Percentiles rank a stretch among this genome's conserved stretches.
phyloP scores from a whole-genome alignment of 208 protist genomes.

The Leishmania amazonensis region DNA sequence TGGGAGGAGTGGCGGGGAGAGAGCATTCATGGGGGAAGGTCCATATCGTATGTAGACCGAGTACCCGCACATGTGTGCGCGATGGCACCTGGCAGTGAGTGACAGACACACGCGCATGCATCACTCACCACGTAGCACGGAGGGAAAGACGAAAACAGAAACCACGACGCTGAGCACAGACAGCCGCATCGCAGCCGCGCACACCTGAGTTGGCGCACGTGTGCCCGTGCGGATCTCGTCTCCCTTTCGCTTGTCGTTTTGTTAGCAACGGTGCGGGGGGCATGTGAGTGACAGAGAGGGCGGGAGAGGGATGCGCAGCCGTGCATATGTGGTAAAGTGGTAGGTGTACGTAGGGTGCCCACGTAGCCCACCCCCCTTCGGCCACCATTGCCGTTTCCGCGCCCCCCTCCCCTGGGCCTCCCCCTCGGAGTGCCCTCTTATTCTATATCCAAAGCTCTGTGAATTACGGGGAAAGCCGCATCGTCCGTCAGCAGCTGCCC shows the following conservation, averaged over 20 bases:
- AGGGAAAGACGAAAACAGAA: not conserved
- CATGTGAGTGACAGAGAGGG: not conserved
- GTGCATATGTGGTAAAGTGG: not conserved
- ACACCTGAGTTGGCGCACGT: not conserved
- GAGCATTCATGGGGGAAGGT: not conserved
- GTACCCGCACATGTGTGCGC: not conserved
- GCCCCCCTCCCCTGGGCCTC: not conserved
- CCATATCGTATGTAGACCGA: not conserved
- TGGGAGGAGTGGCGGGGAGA: not conserved
- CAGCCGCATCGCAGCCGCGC: not conserved
- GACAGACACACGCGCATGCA: not conserved
- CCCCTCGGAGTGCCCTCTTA: conserved; percentile 19
- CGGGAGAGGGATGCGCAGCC: not conserved
- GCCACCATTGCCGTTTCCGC: not conserved
- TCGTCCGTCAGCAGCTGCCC: conserved; percentile 73
- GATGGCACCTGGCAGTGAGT: not conserved
- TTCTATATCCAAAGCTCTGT: conserved; percentile 82
- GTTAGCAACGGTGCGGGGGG: not conserved
- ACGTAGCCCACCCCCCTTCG: not conserved
- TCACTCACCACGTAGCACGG: not conserved
- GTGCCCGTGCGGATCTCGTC: not conserved
- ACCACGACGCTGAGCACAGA: not conserved
- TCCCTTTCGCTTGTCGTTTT: not conserved
- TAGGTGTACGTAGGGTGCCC: not conserved
- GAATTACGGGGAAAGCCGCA: conserved; percentile 63